Conservation (phyloP, 805 yeast species). For the Saccharomycopsis guyanensis region DNA sequence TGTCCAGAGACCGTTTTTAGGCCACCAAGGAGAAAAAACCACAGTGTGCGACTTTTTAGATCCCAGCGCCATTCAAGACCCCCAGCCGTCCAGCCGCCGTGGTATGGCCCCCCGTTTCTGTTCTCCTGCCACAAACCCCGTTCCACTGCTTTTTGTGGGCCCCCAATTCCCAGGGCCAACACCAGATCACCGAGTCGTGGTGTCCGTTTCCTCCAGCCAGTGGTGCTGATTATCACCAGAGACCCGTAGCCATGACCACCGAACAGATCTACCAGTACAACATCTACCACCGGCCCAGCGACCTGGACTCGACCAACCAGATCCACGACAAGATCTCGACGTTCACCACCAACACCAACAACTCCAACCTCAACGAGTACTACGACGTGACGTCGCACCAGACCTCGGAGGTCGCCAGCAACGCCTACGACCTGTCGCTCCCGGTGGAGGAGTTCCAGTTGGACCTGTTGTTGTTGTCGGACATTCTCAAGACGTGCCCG, state of each 20-base stretch:
- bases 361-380: neutral
- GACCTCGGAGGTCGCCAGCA: neutral
- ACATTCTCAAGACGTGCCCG: slow-evolving; percentile 21
- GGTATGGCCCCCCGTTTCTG: no score
- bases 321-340: slow-evolving; percentile 4
- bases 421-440: neutral
- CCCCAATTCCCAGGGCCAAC: no score
- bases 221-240: no score
- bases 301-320: neutral
- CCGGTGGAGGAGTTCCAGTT: slow-evolving; percentile 6
- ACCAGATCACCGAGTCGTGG: no score
- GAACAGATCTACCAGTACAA: slow-evolving; percentile 2
- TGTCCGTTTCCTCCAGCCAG: no score
- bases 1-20: neutral
- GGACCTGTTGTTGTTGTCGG: slow-evolving; percentile 17
- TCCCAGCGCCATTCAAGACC: no score
- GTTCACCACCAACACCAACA: neutral
- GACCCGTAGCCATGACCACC: slow-evolving; percentile 1
- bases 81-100: no score
- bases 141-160: no score
- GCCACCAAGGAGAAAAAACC: neutral
- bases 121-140: no score
- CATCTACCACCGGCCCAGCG: neutral
- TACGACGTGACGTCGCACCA: slow-evolving; percentile 6
- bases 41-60: neutral